Conservation (phyloP, 2,329 filamentous ascomycete genomes). For the Chlorencoelia australis region DNA sequence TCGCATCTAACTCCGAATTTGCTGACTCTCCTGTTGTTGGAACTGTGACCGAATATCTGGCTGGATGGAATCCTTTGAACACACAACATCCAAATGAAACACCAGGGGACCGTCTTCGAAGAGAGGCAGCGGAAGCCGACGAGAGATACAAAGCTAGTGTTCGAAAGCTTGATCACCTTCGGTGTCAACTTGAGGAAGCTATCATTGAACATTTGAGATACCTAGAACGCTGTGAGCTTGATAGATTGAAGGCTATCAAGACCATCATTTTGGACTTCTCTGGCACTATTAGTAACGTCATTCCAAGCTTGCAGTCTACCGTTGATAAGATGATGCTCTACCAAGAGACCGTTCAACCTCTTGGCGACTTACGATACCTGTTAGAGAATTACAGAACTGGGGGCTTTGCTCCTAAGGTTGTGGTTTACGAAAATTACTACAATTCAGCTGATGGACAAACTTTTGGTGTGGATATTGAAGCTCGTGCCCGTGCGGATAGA, state of each 20-base stretch:
- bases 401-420: slow-evolving; percentile 79
- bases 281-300: slow-evolving; percentile 93
- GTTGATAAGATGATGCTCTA: slow-evolving; percentile 99
- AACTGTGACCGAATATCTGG: slow-evolving; percentile 78
- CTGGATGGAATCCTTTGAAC: slow-evolving; percentile 88
- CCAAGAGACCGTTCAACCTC: slow-evolving; percentile 95
- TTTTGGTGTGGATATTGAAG: slow-evolving; percentile 96
- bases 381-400: slow-evolving; percentile 96
- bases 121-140: slow-evolving; percentile 83
- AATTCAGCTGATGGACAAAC: slow-evolving; percentile 96
- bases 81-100: slow-evolving; percentile 91
- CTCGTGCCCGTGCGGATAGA: slow-evolving; percentile 81
- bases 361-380: slow-evolving; percentile 82
- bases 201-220: slow-evolving; percentile 90
- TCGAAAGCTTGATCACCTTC: slow-evolving; percentile 75
- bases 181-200: slow-evolving; percentile 90
- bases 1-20: slow-evolving; percentile 47
- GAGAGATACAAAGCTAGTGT: slow-evolving; percentile 87
- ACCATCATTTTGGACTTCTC: slow-evolving; percentile 96
- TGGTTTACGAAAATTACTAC: slow-evolving; percentile 98
- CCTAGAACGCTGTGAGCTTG: slow-evolving; percentile 93
- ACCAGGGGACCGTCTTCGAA: slow-evolving; percentile 70
- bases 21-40: slow-evolving; percentile 74
- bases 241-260: slow-evolving; percentile 95
- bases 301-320: slow-evolving; percentile 87